Evolutionary conservation across 192 early-diverging fungal genomes (phyloP), one percentile per base, ranked within the genome.

Genomic region (Gryganskiella cystojenkinii): DNA sequence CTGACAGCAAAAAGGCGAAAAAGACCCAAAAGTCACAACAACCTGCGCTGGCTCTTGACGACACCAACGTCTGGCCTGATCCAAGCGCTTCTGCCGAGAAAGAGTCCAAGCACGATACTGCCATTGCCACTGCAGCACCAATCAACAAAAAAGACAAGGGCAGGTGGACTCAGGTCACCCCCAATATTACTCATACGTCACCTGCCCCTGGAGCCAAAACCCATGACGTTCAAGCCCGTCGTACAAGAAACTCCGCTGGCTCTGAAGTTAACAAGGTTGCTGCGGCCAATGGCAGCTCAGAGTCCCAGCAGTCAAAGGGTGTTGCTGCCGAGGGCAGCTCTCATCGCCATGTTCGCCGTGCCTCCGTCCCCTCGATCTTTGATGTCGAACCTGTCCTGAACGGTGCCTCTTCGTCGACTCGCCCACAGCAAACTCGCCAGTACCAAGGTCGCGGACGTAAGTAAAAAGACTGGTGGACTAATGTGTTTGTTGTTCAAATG

Each of bases 151-250:
- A 67, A 71, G 83, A 80, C 60, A 86, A 83, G 70, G 84, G 81
- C 46, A 84, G 85, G 70, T 86, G 87, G 82, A 84, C 81, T 6
- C 76, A 82, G 20, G 82, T 79, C 46, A 83, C 80, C 31, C 83
- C 81, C 53, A 85, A 71, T 34, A 88, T 88, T 47, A 86, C 84
- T 28, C 87, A 88, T 40, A 65, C 83, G 10, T 79, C 85, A 37
- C 71, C 85, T 35, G 61, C 81, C 37, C 81, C 83, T 20, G 61
- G 69, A 44, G 56, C 55, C 51, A 78, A 63, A 61, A 51, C 25
- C 35, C 79, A 79, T 25, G 71, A 80, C 51, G 37, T 60, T 19
- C 61, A 78, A 20, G 72, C 62, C 20, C 70, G 70, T 33, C 70
- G 70, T 40, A 33, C 70, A 55, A 79, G 75, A 67, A 72, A 76